Base-by-base conservation (phyloP, 495 filamentous ascomycete species). In the Xylaria scruposa region DNA sequence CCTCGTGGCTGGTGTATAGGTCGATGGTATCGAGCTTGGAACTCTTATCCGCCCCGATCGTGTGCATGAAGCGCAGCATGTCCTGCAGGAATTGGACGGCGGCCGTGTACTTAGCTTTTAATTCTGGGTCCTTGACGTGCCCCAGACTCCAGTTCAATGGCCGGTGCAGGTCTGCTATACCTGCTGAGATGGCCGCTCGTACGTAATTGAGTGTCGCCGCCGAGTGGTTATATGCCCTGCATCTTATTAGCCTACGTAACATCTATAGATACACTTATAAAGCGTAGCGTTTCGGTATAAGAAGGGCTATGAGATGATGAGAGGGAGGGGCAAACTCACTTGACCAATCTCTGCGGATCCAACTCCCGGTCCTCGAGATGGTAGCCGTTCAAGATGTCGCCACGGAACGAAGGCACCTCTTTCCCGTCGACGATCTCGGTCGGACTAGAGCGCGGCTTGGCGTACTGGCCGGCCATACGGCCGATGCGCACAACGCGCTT, bases 391-490 rank as follows among this genome's bases (percentile, higher is more conserved):
- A 99, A 87, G 73, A 97, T 98, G 78, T 99, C 96, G 10, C 96
- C 96, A 49, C 97, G 86, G 84, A 98, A 98, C 3, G 92, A 94
- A 15, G 92, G 93, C 67, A 97, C 92, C 76, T 93, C 88, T 58
- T 88, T 88, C 62, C 95, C 95, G 74, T 97, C 82, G 68, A 97
- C 81, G 3, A 86, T 85, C 83, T 99, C 96, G 64, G 90, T 96
- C 4, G 95, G 92, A 65, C 90, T 96, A 17, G 94, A 97, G 44
- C 96, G 86, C 1, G 96, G 96, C 80, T 99, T 99, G 24, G 96
- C 96, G 70, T 95, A 99, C 83, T 99, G 96, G 5, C 96, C 96
- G 21, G 96, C 96, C 90, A 98, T 97, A 61, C 96, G 90, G 21
- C 93, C 96, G 74, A 99, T 96, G 73, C 96, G 90, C 67, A 99